These are phyloP conservation scores for Patellifolia procumbens DNA, from an alignment of 179 eudicot species.

Conservation along the genomic window DNA sequence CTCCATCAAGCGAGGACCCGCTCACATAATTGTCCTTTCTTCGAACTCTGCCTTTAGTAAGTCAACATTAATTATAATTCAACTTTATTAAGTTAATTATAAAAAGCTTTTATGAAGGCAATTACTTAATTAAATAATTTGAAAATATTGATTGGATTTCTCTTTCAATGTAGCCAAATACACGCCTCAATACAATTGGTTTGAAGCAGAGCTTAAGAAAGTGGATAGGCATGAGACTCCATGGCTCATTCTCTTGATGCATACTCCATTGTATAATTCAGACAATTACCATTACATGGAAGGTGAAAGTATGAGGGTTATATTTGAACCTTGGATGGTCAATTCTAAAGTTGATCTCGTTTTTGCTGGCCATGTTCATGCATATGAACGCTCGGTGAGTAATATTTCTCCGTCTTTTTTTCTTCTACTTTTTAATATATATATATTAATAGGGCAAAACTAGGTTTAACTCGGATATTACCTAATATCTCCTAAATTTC, in stretches of 20 bases:
- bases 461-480: too few species aligned
- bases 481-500: too few species aligned
- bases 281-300: conserved; percentile 62
- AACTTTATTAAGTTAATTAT: too few species aligned
- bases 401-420: too few species aligned
- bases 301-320: conserved; percentile 66
- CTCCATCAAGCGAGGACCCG: conserved; percentile 66
- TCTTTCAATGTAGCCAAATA: conserved; percentile 40
- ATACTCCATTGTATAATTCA: conserved; percentile 61
- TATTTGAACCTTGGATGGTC: conserved; percentile 59
- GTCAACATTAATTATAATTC: neutral
- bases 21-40: conserved; percentile 62
- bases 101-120: too few species aligned
- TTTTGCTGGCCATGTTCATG: conserved; percentile 61
- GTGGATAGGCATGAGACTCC: conserved; percentile 57
- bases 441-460: too few species aligned
- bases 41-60: conserved; percentile 71
- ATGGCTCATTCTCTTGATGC: conserved; percentile 59
- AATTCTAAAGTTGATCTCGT: conserved; percentile 55
- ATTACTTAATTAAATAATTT: too few species aligned
- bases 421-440: too few species aligned
- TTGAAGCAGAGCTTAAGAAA: conserved; percentile 44
- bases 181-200: conserved; percentile 58
- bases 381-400: conserved; percentile 58
- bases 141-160: neutral